phyloP scores from a whole-genome alignment of 2,329 filamentous ascomycete genomes.

The Endocalyx cinctus region DNA sequence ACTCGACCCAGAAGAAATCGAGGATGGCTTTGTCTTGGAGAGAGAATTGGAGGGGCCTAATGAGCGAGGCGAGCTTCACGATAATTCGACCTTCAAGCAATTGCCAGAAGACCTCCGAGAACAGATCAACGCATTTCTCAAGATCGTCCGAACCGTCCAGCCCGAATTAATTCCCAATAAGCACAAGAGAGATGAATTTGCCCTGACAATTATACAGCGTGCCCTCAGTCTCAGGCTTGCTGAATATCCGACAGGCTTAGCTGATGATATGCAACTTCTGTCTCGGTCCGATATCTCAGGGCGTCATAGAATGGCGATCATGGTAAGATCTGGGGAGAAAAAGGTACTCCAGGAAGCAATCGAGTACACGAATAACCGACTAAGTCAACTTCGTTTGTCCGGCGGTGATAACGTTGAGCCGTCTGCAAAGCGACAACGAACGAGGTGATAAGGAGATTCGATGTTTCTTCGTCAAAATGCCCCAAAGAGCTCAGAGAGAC shows the following conservation, averaged over 20 bases:
- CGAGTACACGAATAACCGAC: slow-evolving; percentile 25
- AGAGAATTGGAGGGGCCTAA: slow-evolving; percentile 48
- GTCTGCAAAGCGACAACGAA: slow-evolving; percentile 25
- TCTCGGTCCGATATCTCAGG: slow-evolving; percentile 21
- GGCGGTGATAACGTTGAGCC: slow-evolving; percentile 15
- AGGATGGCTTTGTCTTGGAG: slow-evolving; percentile 70
- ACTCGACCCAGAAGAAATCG: slow-evolving; percentile 62
- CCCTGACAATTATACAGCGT: slow-evolving; percentile 34
- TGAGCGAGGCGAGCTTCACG: slow-evolving; percentile 40
- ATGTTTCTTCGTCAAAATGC: too few relatives aligned
- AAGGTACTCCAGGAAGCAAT: slow-evolving; percentile 55
- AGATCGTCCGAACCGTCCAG: slow-evolving; percentile 41
- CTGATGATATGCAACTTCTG: slow-evolving; percentile 36
- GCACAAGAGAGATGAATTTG: slow-evolving; percentile 43
- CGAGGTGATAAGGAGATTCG: too few relatives aligned
- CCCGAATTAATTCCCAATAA: slow-evolving; percentile 43
- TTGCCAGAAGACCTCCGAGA: slow-evolving; percentile 48
- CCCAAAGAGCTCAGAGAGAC: too few relatives aligned
- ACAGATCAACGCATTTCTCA: slow-evolving; percentile 47
- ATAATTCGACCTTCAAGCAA: slow-evolving; percentile 31
- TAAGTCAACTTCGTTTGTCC: slow-evolving; percentile 12
- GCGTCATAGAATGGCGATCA: slow-evolving; percentile 55
- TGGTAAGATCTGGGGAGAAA: slow-evolving; percentile 70
- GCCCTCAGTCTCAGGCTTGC: slow-evolving; percentile 33
- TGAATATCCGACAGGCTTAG: slow-evolving; percentile 38